phyloP scores from a whole-genome alignment of 768 basidiomycete species.

The Leccinum uliginosum region DNA sequence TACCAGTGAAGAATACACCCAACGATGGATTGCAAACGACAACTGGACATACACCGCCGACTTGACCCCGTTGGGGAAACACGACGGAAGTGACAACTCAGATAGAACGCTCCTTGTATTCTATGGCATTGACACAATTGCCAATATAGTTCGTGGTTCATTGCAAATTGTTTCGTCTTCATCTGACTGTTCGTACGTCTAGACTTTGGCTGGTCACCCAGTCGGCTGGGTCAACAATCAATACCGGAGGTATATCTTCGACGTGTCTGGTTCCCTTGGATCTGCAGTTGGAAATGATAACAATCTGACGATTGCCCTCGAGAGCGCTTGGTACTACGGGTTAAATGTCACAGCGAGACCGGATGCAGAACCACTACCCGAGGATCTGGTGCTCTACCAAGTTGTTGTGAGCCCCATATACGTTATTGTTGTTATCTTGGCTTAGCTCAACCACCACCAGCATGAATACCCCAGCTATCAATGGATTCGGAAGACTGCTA shows the following conservation, averaged over 20 bases:
- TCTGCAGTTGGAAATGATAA: too few species aligned
- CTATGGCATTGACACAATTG: conserved; percentile 55
- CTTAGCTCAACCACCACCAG: conserved; percentile 21
- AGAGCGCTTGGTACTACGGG: conserved; percentile 52
- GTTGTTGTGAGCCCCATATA: conserved; percentile 26
- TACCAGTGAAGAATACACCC: conserved; percentile 40
- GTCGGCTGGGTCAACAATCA: conserved; percentile 35
- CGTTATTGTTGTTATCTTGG: background rate
- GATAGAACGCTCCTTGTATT: conserved; percentile 44
- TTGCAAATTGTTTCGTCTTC: background rate
- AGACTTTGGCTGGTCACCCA: conserved; percentile 49
- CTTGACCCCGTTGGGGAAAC: conserved; percentile 38
- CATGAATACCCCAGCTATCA: conserved; percentile 48
- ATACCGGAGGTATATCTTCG: too few species aligned
- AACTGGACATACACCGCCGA: conserved; percentile 60
- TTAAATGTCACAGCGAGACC: conserved; percentile 48
- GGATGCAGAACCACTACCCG: conserved; percentile 44
- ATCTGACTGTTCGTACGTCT: background rate
- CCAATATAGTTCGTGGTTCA: conserved; percentile 42
- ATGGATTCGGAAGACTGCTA: conserved; percentile 47
- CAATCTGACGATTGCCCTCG: conserved; percentile 37
- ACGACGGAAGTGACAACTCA: conserved; percentile 14
- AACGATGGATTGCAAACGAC: conserved; percentile 53
- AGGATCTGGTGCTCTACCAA: conserved; percentile 13
- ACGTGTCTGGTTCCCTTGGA: too few species aligned